These are phyloP conservation scores for Kurtzmaniella quercitrusa DNA, from an alignment of 1,139 yeast genomes.

Conservation along the genomic window DNA sequence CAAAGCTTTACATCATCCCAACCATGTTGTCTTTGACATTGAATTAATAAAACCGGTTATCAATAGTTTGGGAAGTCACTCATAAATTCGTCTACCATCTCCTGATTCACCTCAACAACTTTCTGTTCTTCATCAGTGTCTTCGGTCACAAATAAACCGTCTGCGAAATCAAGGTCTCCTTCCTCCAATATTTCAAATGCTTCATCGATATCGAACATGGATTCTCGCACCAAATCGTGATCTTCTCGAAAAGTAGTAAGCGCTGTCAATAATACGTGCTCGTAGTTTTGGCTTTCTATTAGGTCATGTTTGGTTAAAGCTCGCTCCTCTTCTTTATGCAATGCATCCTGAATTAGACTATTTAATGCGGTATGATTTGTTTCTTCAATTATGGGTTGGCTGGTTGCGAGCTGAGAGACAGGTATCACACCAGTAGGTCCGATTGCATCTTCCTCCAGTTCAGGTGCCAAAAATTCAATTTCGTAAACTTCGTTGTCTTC, in stretches of 20 bases:
- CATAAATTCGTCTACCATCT: conserved; percentile 1
- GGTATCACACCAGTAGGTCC: background rate
- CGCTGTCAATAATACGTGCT: conserved; percentile 16
- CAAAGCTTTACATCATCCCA: too few relatives aligned
- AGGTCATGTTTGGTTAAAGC: conserved; percentile 16
- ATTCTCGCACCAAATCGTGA: background rate
- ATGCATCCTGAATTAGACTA: conserved; percentile 3
- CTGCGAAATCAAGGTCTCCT: conserved; percentile 1
- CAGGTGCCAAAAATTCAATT: background rate
- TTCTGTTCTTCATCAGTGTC: background rate
- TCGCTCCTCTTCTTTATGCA: conserved; percentile 13
- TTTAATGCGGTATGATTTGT: conserved; percentile 2
- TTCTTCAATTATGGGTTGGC: conserved; percentile 3
- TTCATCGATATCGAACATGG: conserved; percentile 8
- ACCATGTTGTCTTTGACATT: too few relatives aligned
- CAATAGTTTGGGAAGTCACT: background rate
- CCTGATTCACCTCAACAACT: background rate
- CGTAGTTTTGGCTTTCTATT: conserved; percentile 18
- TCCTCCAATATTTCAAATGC: conserved; percentile 6
- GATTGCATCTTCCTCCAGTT: background rate
- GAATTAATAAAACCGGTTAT: too few relatives aligned
- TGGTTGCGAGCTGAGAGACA: conserved; percentile 6
- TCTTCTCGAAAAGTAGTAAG: conserved; percentile 11
- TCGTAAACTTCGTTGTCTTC: background rate
- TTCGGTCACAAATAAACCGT: background rate